Percentiles rank a stretch among this genome's conserved stretches.
Evolutionary conservation across 1,284 basidiomycete genomes (phyloP).

Genomic region (Leccinum pallidistipes): DNA sequence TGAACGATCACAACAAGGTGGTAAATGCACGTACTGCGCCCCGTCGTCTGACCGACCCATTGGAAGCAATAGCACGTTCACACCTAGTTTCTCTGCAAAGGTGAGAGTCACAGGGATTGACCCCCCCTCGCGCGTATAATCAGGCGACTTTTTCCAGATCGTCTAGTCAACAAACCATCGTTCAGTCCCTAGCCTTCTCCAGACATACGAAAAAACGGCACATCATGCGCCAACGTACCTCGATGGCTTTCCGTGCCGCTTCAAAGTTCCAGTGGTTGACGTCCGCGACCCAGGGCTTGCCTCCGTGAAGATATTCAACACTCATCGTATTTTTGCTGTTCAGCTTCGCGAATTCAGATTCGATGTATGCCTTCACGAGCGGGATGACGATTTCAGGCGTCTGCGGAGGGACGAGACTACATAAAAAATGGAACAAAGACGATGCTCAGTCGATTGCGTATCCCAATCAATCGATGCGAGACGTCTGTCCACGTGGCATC

Average conservation of each 20-base stretch:
- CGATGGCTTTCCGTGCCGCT: slow-evolving; percentile 85
- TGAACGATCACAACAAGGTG: slow-evolving; percentile 1
- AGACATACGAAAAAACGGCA: neutral
- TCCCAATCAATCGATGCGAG: neutral
- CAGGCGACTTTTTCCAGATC: slow-evolving; percentile 82
- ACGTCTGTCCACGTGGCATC: neutral
- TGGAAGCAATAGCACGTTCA: slow-evolving; percentile 84
- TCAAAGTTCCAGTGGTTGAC: slow-evolving; percentile 93
- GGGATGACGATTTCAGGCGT: slow-evolving; percentile 75
- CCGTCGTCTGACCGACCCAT: slow-evolving; percentile 96
- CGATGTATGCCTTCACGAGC: slow-evolving; percentile 71
- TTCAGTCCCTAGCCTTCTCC: neutral
- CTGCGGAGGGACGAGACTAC: slow-evolving; percentile 85
- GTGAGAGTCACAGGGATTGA: slow-evolving; percentile 97
- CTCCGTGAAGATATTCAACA: slow-evolving; percentile 75
- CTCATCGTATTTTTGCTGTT: slow-evolving; percentile 78
- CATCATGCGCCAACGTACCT: slow-evolving; percentile 41
- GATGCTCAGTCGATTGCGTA: neutral
- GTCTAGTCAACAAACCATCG: slow-evolving; percentile 41
- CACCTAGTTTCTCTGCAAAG: slow-evolving; percentile 85
- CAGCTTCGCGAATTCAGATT: slow-evolving; percentile 82
- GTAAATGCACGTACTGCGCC: slow-evolving; percentile 64
- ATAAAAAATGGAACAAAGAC: neutral
- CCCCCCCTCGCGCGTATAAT: slow-evolving; percentile 92
- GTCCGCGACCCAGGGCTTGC: slow-evolving; percentile 89